Evolutionary conservation across 768 basidiomycete genomes (phyloP).

Genomic region (Coprinellus micaceus): DNA sequence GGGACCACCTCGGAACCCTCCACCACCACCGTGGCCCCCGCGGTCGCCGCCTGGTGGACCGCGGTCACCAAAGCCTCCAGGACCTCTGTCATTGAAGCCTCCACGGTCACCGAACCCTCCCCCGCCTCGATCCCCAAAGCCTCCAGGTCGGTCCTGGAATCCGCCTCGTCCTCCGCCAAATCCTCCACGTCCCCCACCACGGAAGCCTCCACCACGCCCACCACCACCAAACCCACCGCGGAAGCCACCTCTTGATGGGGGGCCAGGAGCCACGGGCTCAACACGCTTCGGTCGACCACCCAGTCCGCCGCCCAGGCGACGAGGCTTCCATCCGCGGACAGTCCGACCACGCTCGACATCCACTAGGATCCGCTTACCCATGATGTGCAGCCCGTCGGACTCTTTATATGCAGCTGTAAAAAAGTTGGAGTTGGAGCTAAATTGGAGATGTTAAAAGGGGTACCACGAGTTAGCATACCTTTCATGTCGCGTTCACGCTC

Average conservation of each 20-base stretch:
- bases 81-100: slow-evolving; percentile 39
- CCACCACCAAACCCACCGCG: slow-evolving; percentile 42
- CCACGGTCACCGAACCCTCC: slow-evolving; percentile 37
- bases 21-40: slow-evolving; percentile 32
- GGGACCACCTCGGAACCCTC: slow-evolving; percentile 43
- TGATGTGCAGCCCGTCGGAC: slow-evolving; percentile 93
- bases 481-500: slow-evolving; percentile 99
- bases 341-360: slow-evolving; percentile 98
- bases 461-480: slow-evolving; percentile 53
- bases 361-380: slow-evolving; percentile 93
- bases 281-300: slow-evolving; percentile 93
- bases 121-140: slow-evolving; percentile 40
- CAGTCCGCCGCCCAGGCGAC: slow-evolving; percentile 94
- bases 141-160: slow-evolving; percentile 37
- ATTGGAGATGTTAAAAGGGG: slow-evolving; percentile 13
- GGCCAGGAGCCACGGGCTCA: slow-evolving; percentile 36
- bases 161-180: slow-evolving; percentile 37
- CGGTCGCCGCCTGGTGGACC: slow-evolving; percentile 31
- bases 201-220: slow-evolving; percentile 40
- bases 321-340: slow-evolving; percentile 97
- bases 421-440: slow-evolving; percentile 16
- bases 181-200: slow-evolving; percentile 41
- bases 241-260: slow-evolving; percentile 37
- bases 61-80: slow-evolving; percentile 33
- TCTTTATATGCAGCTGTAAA: slow-evolving; percentile 90